These are phyloP conservation scores for Globisporangium echinulatum DNA, from an alignment of 352 stramenopile species.

Conservation along the genomic window DNA sequence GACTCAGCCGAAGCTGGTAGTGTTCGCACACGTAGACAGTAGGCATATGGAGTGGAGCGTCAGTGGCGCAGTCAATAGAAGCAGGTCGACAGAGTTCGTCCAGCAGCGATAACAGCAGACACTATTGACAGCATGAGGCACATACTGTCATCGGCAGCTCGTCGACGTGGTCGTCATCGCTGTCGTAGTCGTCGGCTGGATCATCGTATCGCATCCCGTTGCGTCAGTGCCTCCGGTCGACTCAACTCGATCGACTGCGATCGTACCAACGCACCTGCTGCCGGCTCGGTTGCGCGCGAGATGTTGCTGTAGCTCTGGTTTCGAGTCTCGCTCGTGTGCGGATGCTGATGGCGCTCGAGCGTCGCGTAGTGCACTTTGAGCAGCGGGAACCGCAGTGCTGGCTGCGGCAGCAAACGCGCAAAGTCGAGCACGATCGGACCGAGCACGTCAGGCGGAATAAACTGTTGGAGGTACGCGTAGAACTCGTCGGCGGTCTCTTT, in stretches of 20 bases:
- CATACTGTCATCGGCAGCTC: constrained; percentile 65
- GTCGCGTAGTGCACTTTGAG: constrained; percentile 62
- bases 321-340: constrained; percentile 21
- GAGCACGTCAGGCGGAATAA: constrained; percentile 50
- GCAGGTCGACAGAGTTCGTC: too few relatives aligned
- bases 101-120: background rate
- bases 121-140: background rate
- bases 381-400: constrained; percentile 51
- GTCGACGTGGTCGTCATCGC: constrained; percentile 62
- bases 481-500: constrained; percentile 59
- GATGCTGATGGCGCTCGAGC: constrained; percentile 17
- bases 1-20: constrained; percentile 54
- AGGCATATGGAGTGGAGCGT: too few relatives aligned
- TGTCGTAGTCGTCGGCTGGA: constrained; percentile 22
- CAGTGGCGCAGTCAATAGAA: too few relatives aligned
- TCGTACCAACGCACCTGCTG: constrained; percentile 15
- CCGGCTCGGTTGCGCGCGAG: constrained; percentile 20
- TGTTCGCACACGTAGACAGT: background rate
- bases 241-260: too few relatives aligned
- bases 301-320: constrained; percentile 69
- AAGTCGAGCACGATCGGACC: constrained; percentile 78
- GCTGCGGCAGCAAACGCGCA: constrained; percentile 59
- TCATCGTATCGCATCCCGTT: background rate
- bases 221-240: background rate
- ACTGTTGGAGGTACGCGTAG: constrained; percentile 51